These are phyloP conservation scores for Danielia reshetovae DNA, from an alignment of 805 yeast species.

Conservation along the genomic window DNA sequence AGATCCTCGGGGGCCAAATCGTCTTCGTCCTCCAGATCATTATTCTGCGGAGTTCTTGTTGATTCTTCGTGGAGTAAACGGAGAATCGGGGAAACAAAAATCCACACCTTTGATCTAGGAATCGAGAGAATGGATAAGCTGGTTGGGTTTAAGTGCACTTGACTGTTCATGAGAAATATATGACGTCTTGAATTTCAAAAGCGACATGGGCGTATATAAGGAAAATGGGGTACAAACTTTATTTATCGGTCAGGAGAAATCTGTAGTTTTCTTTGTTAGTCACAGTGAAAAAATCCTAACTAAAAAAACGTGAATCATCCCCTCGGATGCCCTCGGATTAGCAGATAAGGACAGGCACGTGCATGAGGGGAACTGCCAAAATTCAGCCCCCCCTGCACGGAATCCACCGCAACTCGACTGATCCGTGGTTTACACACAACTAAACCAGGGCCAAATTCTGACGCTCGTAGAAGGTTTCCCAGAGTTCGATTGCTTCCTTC, in stretches of 20 bases:
- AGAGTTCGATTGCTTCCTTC: slow-evolving; percentile 83
- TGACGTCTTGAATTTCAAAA: too few species aligned
- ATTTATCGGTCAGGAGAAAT: too few species aligned
- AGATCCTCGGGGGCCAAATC: too few species aligned
- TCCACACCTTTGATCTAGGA: slow-evolving; percentile 49
- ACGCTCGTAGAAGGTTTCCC: slow-evolving; percentile 80
- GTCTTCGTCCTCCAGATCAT: slow-evolving; percentile 5
- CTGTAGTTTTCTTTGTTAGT: too few species aligned
- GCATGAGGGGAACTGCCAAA: neutral
- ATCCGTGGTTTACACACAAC: too few species aligned
- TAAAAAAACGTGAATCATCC: slow-evolving; percentile 1
- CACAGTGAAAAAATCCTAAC: too few species aligned
- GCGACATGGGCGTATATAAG: too few species aligned
- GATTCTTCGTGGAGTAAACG: slow-evolving; percentile 41
- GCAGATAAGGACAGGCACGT: too few species aligned
- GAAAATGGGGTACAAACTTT: too few species aligned
- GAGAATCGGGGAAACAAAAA: slow-evolving; percentile 50
- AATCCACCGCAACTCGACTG: too few species aligned
- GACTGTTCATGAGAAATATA: slow-evolving; percentile 45
- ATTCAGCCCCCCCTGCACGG: too few species aligned
- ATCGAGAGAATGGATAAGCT: slow-evolving; percentile 49
- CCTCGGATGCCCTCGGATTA: neutral
- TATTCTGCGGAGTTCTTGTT: slow-evolving; percentile 9
- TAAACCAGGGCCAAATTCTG: slow-evolving; percentile 21
- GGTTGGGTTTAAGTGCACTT: slow-evolving; percentile 46